Base-by-base conservation (phyloP, 1,139 yeast species). In the Taphrina deformans region DNA sequence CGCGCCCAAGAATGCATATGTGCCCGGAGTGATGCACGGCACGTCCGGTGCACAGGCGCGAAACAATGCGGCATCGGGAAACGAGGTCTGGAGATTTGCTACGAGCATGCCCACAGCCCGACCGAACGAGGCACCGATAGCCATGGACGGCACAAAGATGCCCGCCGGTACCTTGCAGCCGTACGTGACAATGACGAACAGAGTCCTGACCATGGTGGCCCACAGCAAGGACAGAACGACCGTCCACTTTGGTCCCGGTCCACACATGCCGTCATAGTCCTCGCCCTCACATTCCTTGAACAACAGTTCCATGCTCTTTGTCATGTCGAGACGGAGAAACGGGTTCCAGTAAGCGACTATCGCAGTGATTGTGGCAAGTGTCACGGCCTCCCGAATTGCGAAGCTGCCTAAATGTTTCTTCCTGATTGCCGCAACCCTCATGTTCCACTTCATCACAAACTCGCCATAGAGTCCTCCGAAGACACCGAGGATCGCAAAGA, bases 1-100 rank as follows among this genome's bases (percentile, higher is more conserved):
- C 0, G 99, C 98, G 1, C 99, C 99, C n/a, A 95, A 82, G 67
- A 95, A 87, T 0, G 99, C 97, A 75, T 93, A 95, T 0, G 97
- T 88, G 0, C 99, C 99, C 0, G 98, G 96, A 12, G 92, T 89
- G 46, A 93, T 85, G 72, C 96, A 89, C 1, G 73, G 71, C 5
- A 83, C 78, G 41, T 75, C 80, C 1, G 75, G 72, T 0, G 76
- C 73, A 69, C 84, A 81, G 0, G 77, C 73, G 1, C 81, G 67
- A 71, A 88, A 88, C 3, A 83, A 66, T 3, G 72, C 65, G 1
- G 82, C 75, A 10, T 78, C 76, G 0, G 82, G 80, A 67, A 78
- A 53, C 72, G 74, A 66, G 18, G 80, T 79, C 38, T 86, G 82
- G 12, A 87, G 69, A 35, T 79, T 72, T 71, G 92, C 88, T 18